These are phyloP conservation scores for Rheum nobile DNA, from an alignment of 148 eudicot genomes.

Conservation along the genomic window DNA sequence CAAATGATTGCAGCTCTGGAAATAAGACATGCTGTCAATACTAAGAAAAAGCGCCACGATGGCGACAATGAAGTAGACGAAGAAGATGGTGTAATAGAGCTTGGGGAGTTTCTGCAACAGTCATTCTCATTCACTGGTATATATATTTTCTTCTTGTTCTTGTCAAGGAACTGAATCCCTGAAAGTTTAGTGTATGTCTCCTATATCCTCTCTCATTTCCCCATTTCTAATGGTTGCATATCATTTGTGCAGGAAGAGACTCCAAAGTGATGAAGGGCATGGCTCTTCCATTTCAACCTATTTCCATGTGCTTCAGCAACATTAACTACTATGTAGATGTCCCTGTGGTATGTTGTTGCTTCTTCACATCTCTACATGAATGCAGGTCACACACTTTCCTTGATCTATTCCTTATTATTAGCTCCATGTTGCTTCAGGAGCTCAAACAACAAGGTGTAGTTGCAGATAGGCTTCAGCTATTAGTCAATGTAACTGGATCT, in stretches of 20 bases:
- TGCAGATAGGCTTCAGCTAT: slow-evolving; percentile 55
- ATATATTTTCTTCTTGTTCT: too few species aligned
- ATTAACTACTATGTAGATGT: slow-evolving; percentile 74
- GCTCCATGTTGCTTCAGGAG: slow-evolving; percentile 38
- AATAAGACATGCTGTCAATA: slow-evolving; percentile 47
- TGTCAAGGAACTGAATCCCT: too few species aligned
- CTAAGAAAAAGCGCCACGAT: slow-evolving; percentile 22
- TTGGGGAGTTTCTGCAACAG: slow-evolving; percentile 55
- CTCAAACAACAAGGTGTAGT: slow-evolving; percentile 58
- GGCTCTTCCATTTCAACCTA: slow-evolving; percentile 96
- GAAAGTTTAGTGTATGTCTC: background rate
- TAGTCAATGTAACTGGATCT: slow-evolving; percentile 68
- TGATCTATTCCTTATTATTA: slow-evolving; percentile 8
- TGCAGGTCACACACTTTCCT: slow-evolving; percentile 1
- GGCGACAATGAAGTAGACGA: slow-evolving; percentile 21
- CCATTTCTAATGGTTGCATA: slow-evolving; percentile 1
- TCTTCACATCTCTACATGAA: slow-evolving; percentile 7
- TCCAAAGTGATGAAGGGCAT: slow-evolving; percentile 45
- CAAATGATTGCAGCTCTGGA: slow-evolving; percentile 52
- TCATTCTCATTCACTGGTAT: slow-evolving; percentile 78
- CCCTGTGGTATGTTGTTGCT: slow-evolving; percentile 48
- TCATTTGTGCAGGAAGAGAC: slow-evolving; percentile 49
- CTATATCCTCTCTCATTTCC: background rate
- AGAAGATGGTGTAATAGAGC: slow-evolving; percentile 27
- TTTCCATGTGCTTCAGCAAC: slow-evolving; percentile 80